Base-by-base conservation (phyloP, 2,329 filamentous ascomycete genomes). In the Domatiomyces catenatus region DNA sequence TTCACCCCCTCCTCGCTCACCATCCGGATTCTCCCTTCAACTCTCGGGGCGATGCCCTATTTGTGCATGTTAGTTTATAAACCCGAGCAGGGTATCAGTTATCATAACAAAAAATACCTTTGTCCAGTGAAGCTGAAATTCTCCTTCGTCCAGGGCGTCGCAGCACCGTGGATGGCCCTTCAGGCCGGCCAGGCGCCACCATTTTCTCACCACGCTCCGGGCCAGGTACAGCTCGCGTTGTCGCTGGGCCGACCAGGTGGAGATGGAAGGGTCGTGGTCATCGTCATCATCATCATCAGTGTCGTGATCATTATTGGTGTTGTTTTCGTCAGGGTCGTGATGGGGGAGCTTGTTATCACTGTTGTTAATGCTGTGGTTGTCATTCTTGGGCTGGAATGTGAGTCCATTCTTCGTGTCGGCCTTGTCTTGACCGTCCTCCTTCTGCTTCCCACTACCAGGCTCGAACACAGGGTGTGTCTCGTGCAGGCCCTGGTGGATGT, bases 1-100 rank as follows among this genome's bases (percentile, higher is more conserved):
- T 8, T n/a, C 2, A 44, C 15, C 42, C 44, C 49, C 44, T 47
- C 44, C 3, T 32, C 44, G 6, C 48, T 48, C 15, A 53, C 42
- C 32, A 60, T 60, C 36, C 46, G 59, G 50, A 94, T 93, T 46
- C 87, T 76, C 1, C 86, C 86, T 63, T 94, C 87, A 7, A 90
- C 54, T 51, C 76, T 75, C 0, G 88, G 88, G 50, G 82, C 79
- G 64, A 94, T 89, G 1, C 85, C 83, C 54, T 77, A 79, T 7
- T 86, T 90, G 45, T 39, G 17, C 36, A 5, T n/a, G 7, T 20
- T 48, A 18, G 18, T 17, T 32, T 5, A 32, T 8, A 45, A 44
- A n/a, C n/a, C n/a, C n/a, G n/a, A 12, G 26, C 12, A 39, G 32
- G 5, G 32, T 2, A 39, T 39, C 10, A 39, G n/a, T n/a, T n/a